Base-by-base conservation (phyloP, 129 eudicot genomes). In the Helianthus annuus region DNA sequence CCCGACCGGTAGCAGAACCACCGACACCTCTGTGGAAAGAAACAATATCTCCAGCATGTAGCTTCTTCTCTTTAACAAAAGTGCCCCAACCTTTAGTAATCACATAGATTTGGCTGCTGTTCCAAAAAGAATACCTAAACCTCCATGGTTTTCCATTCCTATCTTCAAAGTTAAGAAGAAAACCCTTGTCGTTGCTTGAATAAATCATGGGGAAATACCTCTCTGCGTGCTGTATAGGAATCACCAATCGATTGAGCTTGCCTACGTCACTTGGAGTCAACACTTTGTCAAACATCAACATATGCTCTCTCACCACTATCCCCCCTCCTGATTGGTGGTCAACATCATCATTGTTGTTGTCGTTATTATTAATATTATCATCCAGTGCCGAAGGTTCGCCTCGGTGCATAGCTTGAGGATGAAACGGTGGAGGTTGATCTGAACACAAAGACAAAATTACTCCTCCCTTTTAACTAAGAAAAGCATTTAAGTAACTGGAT, bases 1-100 rank as follows among this genome's bases (percentile, higher is more conserved):
- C 58, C 0, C 91, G 86, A 48, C 89, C 92, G 48, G 84, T 89
- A 0, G 81, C 91, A 14, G 72, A 39, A 7, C 85, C 91, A 45
- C 95, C 98, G n/a, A 85, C 84, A 2, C 98, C 96, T 11, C 97
- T 73, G 5, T 93, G 97, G 68, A 93, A 93, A 2, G 96, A 93
- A 15, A 93, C 98, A 0, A 85, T 83, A 54, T 93, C 98, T 2
- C 98, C 98, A 14, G 98, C 97, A 55, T 87, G 90, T 0, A 93
- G 90, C 81, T 87, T 87, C 77, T 93, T 89, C 32, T 93, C 97
- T 79, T 90, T 93, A 13, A 93, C 98, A 57, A 93, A 93, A 0
- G 97, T 85, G 68, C 92, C 83, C 98, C 98, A 93, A 0, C 98
- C 98, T 70, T 93, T 93, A 10, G 98, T 93, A 96, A 93, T 89